These are phyloP conservation scores for Mycocentrospora acerina DNA, from an alignment of 2,329 filamentous ascomycete genomes.

Conservation along the genomic window DNA sequence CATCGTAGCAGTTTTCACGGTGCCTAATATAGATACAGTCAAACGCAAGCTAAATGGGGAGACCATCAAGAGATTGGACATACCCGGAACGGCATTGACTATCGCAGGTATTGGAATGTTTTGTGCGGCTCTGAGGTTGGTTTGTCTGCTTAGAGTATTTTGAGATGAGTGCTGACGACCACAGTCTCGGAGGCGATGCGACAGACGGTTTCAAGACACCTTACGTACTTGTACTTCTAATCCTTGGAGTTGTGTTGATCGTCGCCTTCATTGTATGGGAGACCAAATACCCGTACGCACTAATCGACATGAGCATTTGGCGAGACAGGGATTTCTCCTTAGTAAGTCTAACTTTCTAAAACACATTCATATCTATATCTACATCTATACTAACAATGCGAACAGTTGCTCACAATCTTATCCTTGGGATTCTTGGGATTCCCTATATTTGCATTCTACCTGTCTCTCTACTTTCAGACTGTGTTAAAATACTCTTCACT, in stretches of 20 bases:
- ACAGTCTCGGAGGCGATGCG: slow-evolving; percentile 55
- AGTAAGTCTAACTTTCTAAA: slow-evolving; percentile 34
- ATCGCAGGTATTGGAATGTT: slow-evolving; percentile 67
- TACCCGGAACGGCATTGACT: slow-evolving; percentile 61
- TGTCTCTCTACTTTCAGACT: slow-evolving; percentile 66
- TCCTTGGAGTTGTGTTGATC: slow-evolving; percentile 61
- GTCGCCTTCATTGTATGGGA: slow-evolving; percentile 65
- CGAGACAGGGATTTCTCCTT: slow-evolving; percentile 65
- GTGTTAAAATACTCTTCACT: slow-evolving; percentile 56
- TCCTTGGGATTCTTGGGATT: slow-evolving; percentile 66
- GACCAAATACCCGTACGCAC: slow-evolving; percentile 48
- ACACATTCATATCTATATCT: background rate
- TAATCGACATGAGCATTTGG: slow-evolving; percentile 59
- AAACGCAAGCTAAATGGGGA: slow-evolving; percentile 49
- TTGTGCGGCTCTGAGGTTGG: slow-evolving; percentile 61
- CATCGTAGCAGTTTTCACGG: slow-evolving; percentile 60
- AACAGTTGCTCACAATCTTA: slow-evolving; percentile 57
- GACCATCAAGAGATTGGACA: slow-evolving; percentile 60
- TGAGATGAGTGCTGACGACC: slow-evolving; percentile 8
- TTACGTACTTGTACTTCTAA: slow-evolving; percentile 63
- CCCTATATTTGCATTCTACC: slow-evolving; percentile 61
- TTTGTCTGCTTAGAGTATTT: slow-evolving; percentile 32
- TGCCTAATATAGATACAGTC: slow-evolving; percentile 57
- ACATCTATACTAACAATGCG: slow-evolving; percentile 1
- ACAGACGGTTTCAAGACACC: slow-evolving; percentile 62